These are phyloP conservation scores for Helotiales sp. DNA, from an alignment of 2,329 filamentous ascomycete genomes.

Conservation along the genomic window DNA sequence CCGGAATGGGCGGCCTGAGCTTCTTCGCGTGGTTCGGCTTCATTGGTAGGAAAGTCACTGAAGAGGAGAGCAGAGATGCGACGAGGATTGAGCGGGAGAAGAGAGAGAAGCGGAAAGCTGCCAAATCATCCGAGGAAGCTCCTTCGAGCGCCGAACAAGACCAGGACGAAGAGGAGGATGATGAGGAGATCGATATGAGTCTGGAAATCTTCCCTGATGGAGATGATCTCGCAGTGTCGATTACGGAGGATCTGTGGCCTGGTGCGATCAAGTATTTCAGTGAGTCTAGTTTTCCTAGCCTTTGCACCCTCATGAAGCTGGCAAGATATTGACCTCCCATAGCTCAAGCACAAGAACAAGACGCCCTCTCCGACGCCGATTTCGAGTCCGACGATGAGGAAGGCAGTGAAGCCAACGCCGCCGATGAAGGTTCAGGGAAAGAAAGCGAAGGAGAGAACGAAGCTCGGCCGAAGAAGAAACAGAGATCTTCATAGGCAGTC, in stretches of 20 bases:
- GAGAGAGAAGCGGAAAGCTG: constrained; percentile 50
- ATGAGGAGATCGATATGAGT: constrained; percentile 67
- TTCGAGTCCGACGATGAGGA: constrained; percentile 68
- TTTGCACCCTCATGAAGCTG: neutral
- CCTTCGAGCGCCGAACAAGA: constrained; percentile 49
- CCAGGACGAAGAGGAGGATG: constrained; percentile 50
- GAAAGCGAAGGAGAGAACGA: constrained; percentile 32
- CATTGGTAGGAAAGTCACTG: constrained; percentile 70
- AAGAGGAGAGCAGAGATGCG: constrained; percentile 71
- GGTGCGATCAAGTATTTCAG: constrained; percentile 90
- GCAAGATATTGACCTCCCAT: constrained; percentile 46
- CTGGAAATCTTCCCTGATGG: constrained; percentile 88
- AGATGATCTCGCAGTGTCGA: constrained; percentile 77
- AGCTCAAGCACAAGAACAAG: constrained; percentile 74
- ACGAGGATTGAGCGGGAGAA: constrained; percentile 64
- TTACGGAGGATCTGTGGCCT: constrained; percentile 89
- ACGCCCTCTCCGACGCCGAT: constrained; percentile 70
- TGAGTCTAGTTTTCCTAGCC: constrained; percentile 52
- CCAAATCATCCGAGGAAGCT: constrained; percentile 41
- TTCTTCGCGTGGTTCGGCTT: constrained; percentile 94
- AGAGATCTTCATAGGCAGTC: neutral
- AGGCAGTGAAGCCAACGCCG: constrained; percentile 39
- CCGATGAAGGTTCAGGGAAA: constrained; percentile 3
- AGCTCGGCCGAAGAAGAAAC: constrained; percentile 6
- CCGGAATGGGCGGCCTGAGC: constrained; percentile 68